These are phyloP conservation scores for Carex myosuroides DNA, from an alignment of 176 grass and related monocot genomes.

Conservation along the genomic window DNA sequence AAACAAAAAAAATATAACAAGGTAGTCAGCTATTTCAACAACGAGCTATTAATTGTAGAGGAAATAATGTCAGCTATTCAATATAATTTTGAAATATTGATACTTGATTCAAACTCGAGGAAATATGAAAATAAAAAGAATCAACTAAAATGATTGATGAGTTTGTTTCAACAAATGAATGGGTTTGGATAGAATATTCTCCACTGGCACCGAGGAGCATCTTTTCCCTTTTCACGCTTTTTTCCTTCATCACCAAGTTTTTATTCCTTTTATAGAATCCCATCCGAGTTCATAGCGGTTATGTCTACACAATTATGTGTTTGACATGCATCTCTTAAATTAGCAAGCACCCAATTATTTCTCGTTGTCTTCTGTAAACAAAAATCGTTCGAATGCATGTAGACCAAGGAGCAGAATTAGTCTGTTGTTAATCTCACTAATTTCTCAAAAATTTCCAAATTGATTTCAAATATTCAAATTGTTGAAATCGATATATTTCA, in stretches of 20 bases:
- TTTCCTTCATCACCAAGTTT: not conserved
- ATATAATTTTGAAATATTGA: too few species aligned
- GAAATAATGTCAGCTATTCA: too few species aligned
- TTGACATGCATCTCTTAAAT: not conserved
- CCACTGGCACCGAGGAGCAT: not conserved
- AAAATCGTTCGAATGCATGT: too few species aligned
- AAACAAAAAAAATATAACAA: too few species aligned
- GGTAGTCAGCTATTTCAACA: too few species aligned
- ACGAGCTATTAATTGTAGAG: too few species aligned
- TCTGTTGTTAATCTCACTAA: too few species aligned
- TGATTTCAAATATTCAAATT: too few species aligned
- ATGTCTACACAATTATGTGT: not conserved
- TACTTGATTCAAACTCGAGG: too few species aligned
- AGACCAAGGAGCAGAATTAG: too few species aligned
- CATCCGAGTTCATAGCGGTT: not conserved
- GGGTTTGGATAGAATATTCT: conserved; percentile 6
- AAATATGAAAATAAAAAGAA: not conserved
- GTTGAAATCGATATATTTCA: too few species aligned
- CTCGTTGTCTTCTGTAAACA: not conserved
- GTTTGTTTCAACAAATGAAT: conserved; percentile 2
- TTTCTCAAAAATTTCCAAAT: too few species aligned
- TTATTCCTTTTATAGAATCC: not conserved
- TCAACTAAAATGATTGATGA: not conserved
- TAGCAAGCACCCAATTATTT: not conserved
- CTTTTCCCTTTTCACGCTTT: not conserved